Evolutionary conservation across 2,329 filamentous ascomycete genomes (phyloP), one percentile per base, ranked within the genome.

Genomic region (Venturia oleaginea): DNA sequence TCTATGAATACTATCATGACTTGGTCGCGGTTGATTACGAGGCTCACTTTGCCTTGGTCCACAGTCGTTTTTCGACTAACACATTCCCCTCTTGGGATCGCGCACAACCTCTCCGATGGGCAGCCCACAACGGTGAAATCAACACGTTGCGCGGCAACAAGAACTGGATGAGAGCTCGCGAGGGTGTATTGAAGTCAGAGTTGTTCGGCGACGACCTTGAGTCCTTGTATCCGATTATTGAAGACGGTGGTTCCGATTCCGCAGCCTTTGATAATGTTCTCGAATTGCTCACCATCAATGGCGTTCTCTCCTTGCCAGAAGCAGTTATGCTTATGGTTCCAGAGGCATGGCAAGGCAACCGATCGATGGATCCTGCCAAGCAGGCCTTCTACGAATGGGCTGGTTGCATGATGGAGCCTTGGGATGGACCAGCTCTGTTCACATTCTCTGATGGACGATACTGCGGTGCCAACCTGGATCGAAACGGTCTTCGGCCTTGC

Each of bases 311-410:
- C 59, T 83, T 97, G 3, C 93, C 93, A 19, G 93, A 97, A 77
- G 93, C 93, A 61, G 90, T 97, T 70, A 97, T 97, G 93, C 84
- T 97, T 71, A 96, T 97, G 92, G 91, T 97, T 61, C 93, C 93
- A 27, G 93, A 97, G 78, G 93, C 93, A 66, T 97, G 93, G 93
- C 92, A 97, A 78, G 93, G 92, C 67, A 97, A 97, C 76, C 81
- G 86, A 43, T 82, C 86, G 66, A 96, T 97, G 89, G 92, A 97
- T 71, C 91, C 92, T 65, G 90, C 91, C 72, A 97, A 97, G 80
- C 90, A 92, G 66, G 93, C 93, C 62, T 97, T 97, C 79, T 97
- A 97, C 78, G 92, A 97, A 76, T 97, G 93, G 92, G 93, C 93
- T 72, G 92, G 92, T 69, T 97, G 93, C 77, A 90, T 96, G 82